Evolutionary conservation across 257 asterid species (phyloP), one percentile per base, ranked within the genome.

Genomic region (Rauvolfia tetraphylla): DNA sequence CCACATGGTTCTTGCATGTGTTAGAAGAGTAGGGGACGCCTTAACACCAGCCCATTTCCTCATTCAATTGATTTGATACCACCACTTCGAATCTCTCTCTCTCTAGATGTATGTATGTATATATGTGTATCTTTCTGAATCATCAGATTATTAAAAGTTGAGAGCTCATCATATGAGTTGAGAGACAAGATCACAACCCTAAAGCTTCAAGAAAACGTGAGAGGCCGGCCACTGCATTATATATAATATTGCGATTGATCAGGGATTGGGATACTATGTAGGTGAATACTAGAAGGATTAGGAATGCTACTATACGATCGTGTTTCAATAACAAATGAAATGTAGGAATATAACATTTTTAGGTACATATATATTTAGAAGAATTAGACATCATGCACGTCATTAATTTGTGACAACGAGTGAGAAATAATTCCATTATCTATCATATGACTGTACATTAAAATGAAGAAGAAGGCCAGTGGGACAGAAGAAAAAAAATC

Each of bases 151-250:
- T 41, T 42, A 74, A 68, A 41, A 46, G 22, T 29, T 57, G 12
- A 41, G 54, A 70, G 71, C 42, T 69, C 34, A 36, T 39, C 27
- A 27, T 31, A 46, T 53, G 74, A 57, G 41, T 75, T 41, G 71
- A 62, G 77, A 61, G 79, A 79, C 79, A 75, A 72, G 54, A 72
- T 25, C 68, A 38, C 5, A 48, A 29, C 73, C 36, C 68, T 58
- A 49, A 76, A 71, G 75, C 49, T 73, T 74, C 68, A 75, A 71
- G 41, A 75, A 44, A 81, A 75, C 83, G 79, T 83, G 82, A 63
- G 56, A 48, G 77, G 73, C 74, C 23, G 83, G 76, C 42, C 29
- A 74, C 49, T 75, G 76, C 54, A 34, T 46, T 31, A 34, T 68
- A 53, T 18, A 53, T 22, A 36, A 9, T 33, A 56, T 15, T 66